Evolutionary conservation across 1,284 basidiomycete species (phyloP), one percentile per base, ranked within the genome.

Genomic region (Apiotrichum sp.): DNA sequence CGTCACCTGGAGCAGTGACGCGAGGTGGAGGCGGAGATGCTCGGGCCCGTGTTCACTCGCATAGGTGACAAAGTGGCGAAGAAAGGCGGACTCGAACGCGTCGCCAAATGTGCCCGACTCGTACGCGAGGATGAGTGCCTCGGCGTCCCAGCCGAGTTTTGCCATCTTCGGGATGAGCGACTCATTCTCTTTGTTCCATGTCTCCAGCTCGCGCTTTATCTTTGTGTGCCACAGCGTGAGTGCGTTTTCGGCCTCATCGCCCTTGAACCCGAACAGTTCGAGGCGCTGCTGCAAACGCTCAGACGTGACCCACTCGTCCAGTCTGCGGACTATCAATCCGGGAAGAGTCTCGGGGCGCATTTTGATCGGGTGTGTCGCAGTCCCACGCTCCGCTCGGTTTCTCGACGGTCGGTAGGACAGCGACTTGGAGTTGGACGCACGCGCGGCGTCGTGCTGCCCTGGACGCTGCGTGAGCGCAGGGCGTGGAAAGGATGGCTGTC

Each of bases 1-100:
- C 36, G 77, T 76, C 5, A 64, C 58, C 3, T 56, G 36, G 9
- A 77, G 68, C 29, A 78, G 65, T 1, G 70, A 52, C 22, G 61
- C 55, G 14, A 78, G 62, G 50, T 71, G 72, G 11, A 50, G 56
- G 39, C 29, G 50, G 51, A 29, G 62, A 29, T 14, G 57, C 34
- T 36, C 41, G 14, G 62, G 56, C 1, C 62, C 54, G 49, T 11
- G 3, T 4, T 53, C 41, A 4, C 53, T 34, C 14, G 53, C 22
- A 41, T 47, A 65, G 4, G 35, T 2, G n/a, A 73, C 55, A 50
- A 68, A 67, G 40, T 63, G 63, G 36, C 69, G 63, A 7, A 69
- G 58, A 33, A 67, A 58, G 1, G 63, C 62, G 0, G 65, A 43
- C 58, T 74, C 72, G 35, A 71, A 55, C 4, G 64, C 62, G 5